A percentile compares a stretch with the other conserved stretches of the same genome.
Evolutionary conservation across 176 grass and related monocot genomes (phyloP).

Genomic region (Carex pumila): DNA sequence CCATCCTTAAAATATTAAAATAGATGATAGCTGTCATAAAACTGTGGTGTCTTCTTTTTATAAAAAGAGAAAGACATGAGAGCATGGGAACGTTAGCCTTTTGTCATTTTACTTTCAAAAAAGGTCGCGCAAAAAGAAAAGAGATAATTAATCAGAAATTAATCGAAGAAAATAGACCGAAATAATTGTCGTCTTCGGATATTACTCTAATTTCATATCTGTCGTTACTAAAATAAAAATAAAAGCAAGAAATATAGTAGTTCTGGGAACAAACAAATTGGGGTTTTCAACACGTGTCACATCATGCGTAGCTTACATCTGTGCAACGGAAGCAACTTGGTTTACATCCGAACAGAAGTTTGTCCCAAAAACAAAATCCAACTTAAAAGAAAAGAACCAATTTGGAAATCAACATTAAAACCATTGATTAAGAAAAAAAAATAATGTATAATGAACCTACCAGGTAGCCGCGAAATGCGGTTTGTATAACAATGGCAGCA

Average conservation of each 20-base stretch:
- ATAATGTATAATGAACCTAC: conserved; percentile 12
- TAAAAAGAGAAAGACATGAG: conserved; percentile 6
- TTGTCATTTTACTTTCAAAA: background rate
- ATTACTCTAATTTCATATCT: background rate
- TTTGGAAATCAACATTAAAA: background rate
- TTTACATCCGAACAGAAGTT: background rate
- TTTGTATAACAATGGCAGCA: conserved; percentile 68
- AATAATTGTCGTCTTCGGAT: background rate
- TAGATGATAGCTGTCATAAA: conserved; percentile 6
- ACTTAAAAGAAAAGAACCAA: background rate
- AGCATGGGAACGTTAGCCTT: background rate
- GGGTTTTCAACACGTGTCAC: background rate
- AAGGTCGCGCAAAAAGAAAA: background rate
- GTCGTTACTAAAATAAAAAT: background rate
- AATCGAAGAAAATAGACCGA: background rate
- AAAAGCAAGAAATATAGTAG: background rate
- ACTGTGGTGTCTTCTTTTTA: background rate
- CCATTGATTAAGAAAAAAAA: background rate
- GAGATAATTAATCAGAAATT: background rate
- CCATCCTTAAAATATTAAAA: background rate
- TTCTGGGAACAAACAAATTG: background rate
- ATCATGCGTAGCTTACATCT: background rate
- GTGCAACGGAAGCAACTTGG: background rate
- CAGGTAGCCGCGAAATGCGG: conserved; percentile 79
- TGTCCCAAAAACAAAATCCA: background rate